Conservation (phyloP, 495 filamentous ascomycete species). For the Aspergillus mulundensis region DNA sequence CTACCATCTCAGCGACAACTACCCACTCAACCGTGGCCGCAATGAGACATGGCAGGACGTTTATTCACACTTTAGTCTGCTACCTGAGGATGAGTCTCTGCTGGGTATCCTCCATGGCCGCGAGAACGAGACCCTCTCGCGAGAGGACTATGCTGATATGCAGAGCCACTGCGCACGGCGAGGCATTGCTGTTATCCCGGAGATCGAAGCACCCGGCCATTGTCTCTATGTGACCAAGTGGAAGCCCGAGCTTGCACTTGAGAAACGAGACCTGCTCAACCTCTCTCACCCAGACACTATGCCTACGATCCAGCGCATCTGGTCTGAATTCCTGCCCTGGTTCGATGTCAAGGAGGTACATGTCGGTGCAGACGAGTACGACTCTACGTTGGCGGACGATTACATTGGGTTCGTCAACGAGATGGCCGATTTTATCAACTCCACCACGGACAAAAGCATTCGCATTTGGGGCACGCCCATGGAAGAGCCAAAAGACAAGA, state of each 20-base stretch:
- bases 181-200: constrained; percentile 51
- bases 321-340: constrained; percentile 54
- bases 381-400: constrained; percentile 44
- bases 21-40: constrained; percentile 49
- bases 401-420: constrained; percentile 54
- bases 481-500: constrained; percentile 38
- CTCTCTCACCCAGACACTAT: constrained; percentile 52
- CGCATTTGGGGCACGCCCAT: constrained; percentile 50
- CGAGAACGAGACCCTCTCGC: constrained; percentile 45
- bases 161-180: constrained; percentile 48
- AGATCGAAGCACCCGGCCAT: constrained; percentile 54
- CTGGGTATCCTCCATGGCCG: constrained; percentile 39
- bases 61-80: constrained; percentile 49
- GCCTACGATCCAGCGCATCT: constrained; percentile 49
- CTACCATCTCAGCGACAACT: constrained; percentile 56
- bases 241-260: constrained; percentile 51
- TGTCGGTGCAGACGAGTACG: constrained; percentile 56
- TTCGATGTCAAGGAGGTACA: constrained; percentile 54
- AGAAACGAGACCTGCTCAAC: constrained; percentile 49
- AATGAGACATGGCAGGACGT: constrained; percentile 49
- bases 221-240: constrained; percentile 52
- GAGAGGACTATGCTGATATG: constrained; percentile 46
- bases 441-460: constrained; percentile 40
- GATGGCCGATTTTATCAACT: constrained; percentile 41
- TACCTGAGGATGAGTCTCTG: constrained; percentile 36